Conservation (phyloP, 2,329 filamentous ascomycete species). For the Epichloe elymi region DNA sequence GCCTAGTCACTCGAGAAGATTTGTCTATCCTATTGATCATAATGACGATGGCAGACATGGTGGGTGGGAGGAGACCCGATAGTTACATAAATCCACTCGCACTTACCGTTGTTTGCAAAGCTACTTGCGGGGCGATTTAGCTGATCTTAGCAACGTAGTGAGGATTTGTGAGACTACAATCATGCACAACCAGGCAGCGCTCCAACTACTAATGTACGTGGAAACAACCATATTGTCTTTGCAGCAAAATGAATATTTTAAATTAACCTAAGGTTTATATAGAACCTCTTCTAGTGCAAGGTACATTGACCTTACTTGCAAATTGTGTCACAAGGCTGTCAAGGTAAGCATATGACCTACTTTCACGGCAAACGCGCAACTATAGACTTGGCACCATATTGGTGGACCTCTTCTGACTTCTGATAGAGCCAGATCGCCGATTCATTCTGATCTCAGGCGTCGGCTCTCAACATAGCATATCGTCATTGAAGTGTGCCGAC, state of each 20-base stretch:
- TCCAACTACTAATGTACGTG: not conserved
- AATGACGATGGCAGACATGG: not conserved
- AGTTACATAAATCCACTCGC: conserved; percentile 1
- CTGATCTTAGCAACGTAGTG: not conserved
- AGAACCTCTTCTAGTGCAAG: not conserved
- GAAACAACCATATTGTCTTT: not conserved
- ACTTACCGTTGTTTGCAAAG: not conserved
- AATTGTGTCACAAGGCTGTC: not conserved
- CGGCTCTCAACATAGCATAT: not conserved
- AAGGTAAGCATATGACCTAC: not conserved
- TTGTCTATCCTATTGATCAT: not conserved
- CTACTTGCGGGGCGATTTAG: not conserved
- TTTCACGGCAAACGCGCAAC: not conserved
- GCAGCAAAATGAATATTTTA: not conserved
- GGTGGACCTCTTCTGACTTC: not conserved
- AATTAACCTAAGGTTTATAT: not conserved
- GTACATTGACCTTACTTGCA: not conserved
- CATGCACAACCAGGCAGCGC: not conserved
- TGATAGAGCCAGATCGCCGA: not conserved
- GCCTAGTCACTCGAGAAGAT: not conserved
- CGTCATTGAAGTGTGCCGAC: not conserved
- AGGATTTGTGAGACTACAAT: not conserved
- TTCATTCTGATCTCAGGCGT: not conserved
- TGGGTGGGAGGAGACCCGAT: not conserved
- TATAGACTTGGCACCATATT: not conserved